Percentiles rank a stretch among this genome's conserved stretches.
These are phyloP conservation scores for Actinidia arguta DNA, from an alignment of 179 eudicot genomes.

Conservation along the genomic window DNA sequence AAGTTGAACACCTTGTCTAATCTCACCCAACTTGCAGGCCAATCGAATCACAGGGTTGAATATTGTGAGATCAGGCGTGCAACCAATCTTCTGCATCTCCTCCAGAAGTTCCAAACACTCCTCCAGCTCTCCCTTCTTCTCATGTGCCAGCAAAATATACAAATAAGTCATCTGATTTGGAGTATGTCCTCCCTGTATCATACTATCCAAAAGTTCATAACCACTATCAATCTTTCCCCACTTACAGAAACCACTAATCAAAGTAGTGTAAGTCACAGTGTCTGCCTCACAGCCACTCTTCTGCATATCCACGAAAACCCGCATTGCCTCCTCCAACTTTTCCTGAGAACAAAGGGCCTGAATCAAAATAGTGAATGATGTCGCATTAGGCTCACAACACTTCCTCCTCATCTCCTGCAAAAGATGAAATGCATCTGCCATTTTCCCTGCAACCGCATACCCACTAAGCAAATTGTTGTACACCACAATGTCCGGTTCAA, in stretches of 20 bases:
- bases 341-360: conserved; percentile 87
- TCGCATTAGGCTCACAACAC: conserved; percentile 82
- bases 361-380: conserved; percentile 82
- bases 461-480: conserved; percentile 88
- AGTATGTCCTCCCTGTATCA: conserved; percentile 68
- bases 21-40: conserved; percentile 79
- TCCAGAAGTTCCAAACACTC: conserved; percentile 76
- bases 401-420: conserved; percentile 90
- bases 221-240: conserved; percentile 74
- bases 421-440: conserved; percentile 87
- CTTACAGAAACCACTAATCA: conserved; percentile 84
- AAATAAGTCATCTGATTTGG: conserved; percentile 80
- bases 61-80: conserved; percentile 67
- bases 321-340: conserved; percentile 77
- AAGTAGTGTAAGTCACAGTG: conserved; percentile 73
- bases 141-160: conserved; percentile 77
- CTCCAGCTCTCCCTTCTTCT: conserved; percentile 84
- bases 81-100: conserved; percentile 71
- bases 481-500: conserved; percentile 88
- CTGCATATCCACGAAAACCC: conserved; percentile 72
- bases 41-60: conserved; percentile 76
- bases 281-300: conserved; percentile 80
- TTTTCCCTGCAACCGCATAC: conserved; percentile 78
- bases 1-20: conserved; percentile 63
- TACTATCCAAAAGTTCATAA: conserved; percentile 67